Evolutionary conservation across 345 rosid genomes (phyloP), one percentile per base, ranked within the genome.

Genomic region (Erucastrum elatum): DNA sequence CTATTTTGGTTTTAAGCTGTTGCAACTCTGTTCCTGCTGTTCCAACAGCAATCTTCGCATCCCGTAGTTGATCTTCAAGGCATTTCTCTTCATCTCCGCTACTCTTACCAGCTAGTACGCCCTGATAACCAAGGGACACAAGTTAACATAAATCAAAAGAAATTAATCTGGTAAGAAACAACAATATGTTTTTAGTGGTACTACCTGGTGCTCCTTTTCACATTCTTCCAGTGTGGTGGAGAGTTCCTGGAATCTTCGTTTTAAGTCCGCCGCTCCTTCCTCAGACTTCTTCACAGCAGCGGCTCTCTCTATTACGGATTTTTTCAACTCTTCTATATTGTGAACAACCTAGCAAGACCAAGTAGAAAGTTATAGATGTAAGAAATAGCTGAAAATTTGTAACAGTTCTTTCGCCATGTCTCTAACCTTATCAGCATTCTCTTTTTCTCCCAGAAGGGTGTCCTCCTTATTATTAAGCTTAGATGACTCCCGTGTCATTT

Each of bases 81-180:
- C 99, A 95, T 82, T 95, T 95, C 75, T 93, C 99, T 79, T 95
- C 99, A 81, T 87, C 86, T 25, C 96, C 97, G 76, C 86, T 90
- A 81, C 96, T 93, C 81, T 95, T 95, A 39, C 99, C 99, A 87
- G 94, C 97, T 70, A 93, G 85, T 63, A 95, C 88, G 29, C 98
- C 99, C 98, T 95, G 77, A 70, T 46, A 64, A 74, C 71, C 79
- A 65, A 61, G 79, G 55, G 67, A 51, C 15, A 82, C 16, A 13
- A 44, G 71, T 71, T 41, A 77, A 77, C 78, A 81, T 33, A 31
- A 71, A 31, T 76, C 6, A 34, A 55, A 29, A 39, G 60, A 31
- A 58, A 25, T 79, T 12, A 11, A 30, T 53, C 8, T 44, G 65
- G 64, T 6, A 31, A 16, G 60, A 64, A 72, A 58, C 25, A 64